Conservation (phyloP, 495 filamentous ascomycete genomes). For the Umbilicaria muhlenbergii region DNA sequence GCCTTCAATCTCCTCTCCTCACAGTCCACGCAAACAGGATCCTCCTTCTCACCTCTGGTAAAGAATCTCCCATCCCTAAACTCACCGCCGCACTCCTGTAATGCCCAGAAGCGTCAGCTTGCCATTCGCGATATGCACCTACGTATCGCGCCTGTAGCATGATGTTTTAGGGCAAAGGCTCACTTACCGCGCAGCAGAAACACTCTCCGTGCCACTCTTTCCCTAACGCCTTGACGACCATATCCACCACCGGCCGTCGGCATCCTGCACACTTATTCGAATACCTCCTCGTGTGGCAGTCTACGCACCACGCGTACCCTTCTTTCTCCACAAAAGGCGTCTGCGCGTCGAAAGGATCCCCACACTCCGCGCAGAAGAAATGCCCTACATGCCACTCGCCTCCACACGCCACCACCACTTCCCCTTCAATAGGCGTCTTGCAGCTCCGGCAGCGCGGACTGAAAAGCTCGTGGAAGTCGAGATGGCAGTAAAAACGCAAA, state of each 20-base stretch:
- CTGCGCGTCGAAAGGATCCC: conserved; percentile 73
- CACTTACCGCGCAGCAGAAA: conserved; percentile 57
- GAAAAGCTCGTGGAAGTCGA: conserved; percentile 93
- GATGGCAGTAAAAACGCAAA: conserved; percentile 85
- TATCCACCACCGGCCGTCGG: conserved; percentile 66
- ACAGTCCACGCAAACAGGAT: conserved; percentile 47
- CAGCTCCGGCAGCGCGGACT: conserved; percentile 90
- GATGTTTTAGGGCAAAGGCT: neutral
- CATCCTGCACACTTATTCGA: conserved; percentile 79
- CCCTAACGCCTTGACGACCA: conserved; percentile 73
- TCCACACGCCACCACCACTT: conserved; percentile 84
- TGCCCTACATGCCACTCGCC: conserved; percentile 94
- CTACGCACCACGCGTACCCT: conserved; percentile 96
- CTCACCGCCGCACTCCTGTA: conserved; percentile 41
- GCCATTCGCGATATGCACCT: neutral
- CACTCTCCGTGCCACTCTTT: conserved; percentile 89
- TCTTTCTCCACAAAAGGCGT: conserved; percentile 95
- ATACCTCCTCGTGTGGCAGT: conserved; percentile 82
- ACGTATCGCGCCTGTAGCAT: too few species aligned
- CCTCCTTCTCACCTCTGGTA: conserved; percentile 37
- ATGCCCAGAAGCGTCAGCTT: neutral
- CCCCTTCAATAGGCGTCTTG: conserved; percentile 95
- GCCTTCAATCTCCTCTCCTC: conserved; percentile 50
- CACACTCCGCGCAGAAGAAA: conserved; percentile 99
- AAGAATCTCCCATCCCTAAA: conserved; percentile 54